A percentile compares a stretch with the other conserved stretches of the same genome.
Evolutionary conservation across 768 basidiomycete species (phyloP).

Genomic region (Peribolospora baueri): DNA sequence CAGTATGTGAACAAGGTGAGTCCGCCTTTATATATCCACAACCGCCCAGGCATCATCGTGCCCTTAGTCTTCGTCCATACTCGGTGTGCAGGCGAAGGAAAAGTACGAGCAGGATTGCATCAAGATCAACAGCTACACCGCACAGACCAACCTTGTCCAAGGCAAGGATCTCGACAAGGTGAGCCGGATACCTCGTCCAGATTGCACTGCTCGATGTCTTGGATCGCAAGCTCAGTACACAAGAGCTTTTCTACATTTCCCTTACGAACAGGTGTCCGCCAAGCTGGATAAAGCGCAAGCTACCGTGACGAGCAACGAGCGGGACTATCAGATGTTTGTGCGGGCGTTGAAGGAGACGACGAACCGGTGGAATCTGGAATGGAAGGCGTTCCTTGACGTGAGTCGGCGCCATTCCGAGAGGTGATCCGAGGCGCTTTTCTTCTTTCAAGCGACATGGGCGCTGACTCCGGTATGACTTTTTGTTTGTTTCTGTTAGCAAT

Average conservation of each 20-base stretch:
- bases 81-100: constrained; percentile 36
- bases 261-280: constrained; percentile 20
- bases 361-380: constrained; percentile 67
- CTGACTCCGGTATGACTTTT: neutral
- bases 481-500: constrained; percentile 21
- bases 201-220: neutral
- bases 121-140: constrained; percentile 78
- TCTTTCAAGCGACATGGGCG: neutral
- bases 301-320: constrained; percentile 72
- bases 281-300: constrained; percentile 74
- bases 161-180: constrained; percentile 85
- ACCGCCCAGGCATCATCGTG: neutral
- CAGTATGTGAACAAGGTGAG: constrained; percentile 47
- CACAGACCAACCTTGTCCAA: constrained; percentile 70
- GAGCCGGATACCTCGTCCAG: neutral
- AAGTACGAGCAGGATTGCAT: constrained; percentile 84
- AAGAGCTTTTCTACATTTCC: no score
- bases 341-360: constrained; percentile 52
- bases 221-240: neutral
- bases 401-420: constrained; percentile 1
- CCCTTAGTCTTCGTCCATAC: neutral
- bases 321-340: constrained; percentile 73
- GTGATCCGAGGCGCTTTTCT: neutral
- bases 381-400: constrained; percentile 77
- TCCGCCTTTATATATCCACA: neutral